Evolutionary conservation across 2,329 filamentous ascomycete genomes (phyloP).

Genomic region (Coniochaeta sp.): DNA sequence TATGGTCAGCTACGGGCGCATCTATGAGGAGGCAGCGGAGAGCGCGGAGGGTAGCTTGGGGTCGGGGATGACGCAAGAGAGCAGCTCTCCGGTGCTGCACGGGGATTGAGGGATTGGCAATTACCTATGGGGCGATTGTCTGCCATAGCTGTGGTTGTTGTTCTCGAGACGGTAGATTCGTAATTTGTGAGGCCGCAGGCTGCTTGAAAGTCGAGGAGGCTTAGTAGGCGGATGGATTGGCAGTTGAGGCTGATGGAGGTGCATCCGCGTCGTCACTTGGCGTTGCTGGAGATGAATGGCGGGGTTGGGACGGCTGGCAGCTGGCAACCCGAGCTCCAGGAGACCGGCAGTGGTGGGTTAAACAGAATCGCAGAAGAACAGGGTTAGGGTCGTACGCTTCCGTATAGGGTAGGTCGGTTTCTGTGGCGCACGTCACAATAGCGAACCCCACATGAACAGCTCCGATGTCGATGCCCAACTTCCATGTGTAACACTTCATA

Average conservation of each 20-base stretch:
- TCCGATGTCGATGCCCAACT: too few relatives aligned
- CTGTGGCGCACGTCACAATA: too few relatives aligned
- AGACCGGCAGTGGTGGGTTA: too few relatives aligned
- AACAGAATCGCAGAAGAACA: too few relatives aligned
- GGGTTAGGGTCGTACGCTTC: too few relatives aligned
- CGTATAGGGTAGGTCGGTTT: too few relatives aligned
- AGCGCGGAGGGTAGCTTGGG: background rate
- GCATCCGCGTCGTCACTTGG: background rate
- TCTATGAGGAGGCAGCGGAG: constrained; percentile 1
- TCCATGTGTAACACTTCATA: too few relatives aligned
- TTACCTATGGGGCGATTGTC: background rate
- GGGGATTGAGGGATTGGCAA: constrained; percentile 2
- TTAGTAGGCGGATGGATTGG: too few relatives aligned
- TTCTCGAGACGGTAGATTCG: background rate
- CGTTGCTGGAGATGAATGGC: background rate
- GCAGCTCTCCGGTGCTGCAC: background rate
- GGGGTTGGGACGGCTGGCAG: background rate
- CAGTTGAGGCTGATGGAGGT: background rate
- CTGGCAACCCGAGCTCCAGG: too few relatives aligned
- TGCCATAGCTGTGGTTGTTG: background rate
- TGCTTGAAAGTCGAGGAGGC: background rate
- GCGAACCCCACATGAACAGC: too few relatives aligned
- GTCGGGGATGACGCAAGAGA: background rate
- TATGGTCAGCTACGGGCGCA: constrained; percentile 15
- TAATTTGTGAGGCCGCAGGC: background rate